phyloP scores from a whole-genome alignment of 2,329 filamentous ascomycete genomes.

The Blastomyces silverae region DNA sequence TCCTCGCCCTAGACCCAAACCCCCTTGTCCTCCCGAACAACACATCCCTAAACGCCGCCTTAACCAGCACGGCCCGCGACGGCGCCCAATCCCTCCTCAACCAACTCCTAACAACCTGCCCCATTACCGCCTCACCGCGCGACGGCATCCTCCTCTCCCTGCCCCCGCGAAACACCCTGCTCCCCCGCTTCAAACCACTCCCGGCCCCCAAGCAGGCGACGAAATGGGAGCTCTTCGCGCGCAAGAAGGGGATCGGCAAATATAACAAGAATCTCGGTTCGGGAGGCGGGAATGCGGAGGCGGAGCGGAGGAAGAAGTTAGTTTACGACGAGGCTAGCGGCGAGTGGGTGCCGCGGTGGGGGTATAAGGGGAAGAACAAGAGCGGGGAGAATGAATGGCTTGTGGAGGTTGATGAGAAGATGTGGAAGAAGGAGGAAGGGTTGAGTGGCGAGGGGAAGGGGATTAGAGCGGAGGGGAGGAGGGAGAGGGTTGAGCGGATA shows the following conservation, averaged over 20 bases:
- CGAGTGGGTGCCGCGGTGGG: constrained; percentile 92
- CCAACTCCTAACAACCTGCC: constrained; percentile 84
- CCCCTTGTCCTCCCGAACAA: constrained; percentile 55
- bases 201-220: constrained; percentile 75
- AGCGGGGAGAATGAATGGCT: constrained; percentile 77
- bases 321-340: constrained; percentile 76
- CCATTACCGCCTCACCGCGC: constrained; percentile 59
- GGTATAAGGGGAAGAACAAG: constrained; percentile 86
- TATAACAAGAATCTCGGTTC: constrained; percentile 60
- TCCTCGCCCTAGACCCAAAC: constrained; percentile 82
- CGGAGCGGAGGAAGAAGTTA: constrained; percentile 59
- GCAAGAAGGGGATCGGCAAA: constrained; percentile 87
- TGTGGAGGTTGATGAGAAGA: constrained; percentile 79
- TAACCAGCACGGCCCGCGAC: constrained; percentile 72
- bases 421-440: constrained; percentile 59
- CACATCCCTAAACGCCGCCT: constrained; percentile 55
- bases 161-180: constrained; percentile 59
- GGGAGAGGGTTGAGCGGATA: constrained; percentile 63
- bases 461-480: constrained; percentile 57
- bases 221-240: constrained; percentile 93
- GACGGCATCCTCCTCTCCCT: constrained; percentile 72
- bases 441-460: constrained; percentile 50
- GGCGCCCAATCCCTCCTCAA: constrained; percentile 89
- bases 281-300: constrained; percentile 52
- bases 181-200: constrained; percentile 89